Evolutionary conservation across 1,139 yeast genomes (phyloP), one percentile per base, ranked within the genome.

Genomic region (Saccharomyces hybrid): DNA sequence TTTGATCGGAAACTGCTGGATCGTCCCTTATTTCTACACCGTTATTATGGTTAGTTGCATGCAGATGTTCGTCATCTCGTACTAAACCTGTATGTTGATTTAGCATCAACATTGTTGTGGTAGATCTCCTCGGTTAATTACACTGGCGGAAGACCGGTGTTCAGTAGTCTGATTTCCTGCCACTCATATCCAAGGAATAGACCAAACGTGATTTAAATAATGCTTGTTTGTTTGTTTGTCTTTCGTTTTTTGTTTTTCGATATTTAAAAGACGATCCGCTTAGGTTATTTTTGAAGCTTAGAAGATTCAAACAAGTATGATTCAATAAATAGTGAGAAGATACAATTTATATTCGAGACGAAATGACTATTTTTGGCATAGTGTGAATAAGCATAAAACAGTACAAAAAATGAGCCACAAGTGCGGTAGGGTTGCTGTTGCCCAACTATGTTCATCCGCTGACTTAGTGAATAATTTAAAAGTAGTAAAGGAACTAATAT

Each of bases 401-500:
- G n/a, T 44, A 13, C 28, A 49, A 49, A 20, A 20, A 3, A 49
- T 48, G 13, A 53, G 27, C 48, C 31, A 50, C 38, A 32, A 32
- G 3, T 32, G 4, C 14, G 31, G 34, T 14, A 50, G 80, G 54
- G 78, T 90, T n/a, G 97, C 96, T 13, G 89, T 89, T 27, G 97
- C 96, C 0, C 98, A 91, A 67, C 73, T 93, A 58, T 84, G 93
- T 61, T 87, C 96, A 0, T 79, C 93, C 0, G 76, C 88, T 1
- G 80, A 79, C 52, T 70, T 88, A 26, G 63, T 71, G 1, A 75
- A 75, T 30, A 93, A 93, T 62, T 83, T 88, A 13, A 65, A 72
- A 8, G 72, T 76, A 1, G 93, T 84, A 0, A 75, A 78, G 14
- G 74, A 75, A 50, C 73, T 90, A 42, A 81, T 90, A 30, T 69